Evolutionary conservation across 73 alveolate species (phyloP), one percentile per base, ranked within the genome.

Genomic region (Loxodes magnus): DNA sequence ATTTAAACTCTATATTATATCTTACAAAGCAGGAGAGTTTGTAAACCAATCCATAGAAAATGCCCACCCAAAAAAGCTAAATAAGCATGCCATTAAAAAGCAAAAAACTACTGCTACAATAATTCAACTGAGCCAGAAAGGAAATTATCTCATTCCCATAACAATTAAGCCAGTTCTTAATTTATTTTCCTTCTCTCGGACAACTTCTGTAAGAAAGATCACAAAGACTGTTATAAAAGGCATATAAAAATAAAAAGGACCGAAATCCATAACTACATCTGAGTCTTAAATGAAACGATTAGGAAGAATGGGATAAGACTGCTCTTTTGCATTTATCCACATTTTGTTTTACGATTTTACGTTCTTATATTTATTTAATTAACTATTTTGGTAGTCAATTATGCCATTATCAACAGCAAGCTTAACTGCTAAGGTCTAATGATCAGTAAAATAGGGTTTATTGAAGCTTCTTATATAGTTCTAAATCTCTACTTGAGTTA

Each of bases 61-160:
- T 10, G 27, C 9, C n/a, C 27, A 46, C 28, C 36, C 59, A 10
- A 41, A 46, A 24, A 46, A 24, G 7, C 22, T 46, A 14, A 46
- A 25, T 25, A 20, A 22, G 34, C 27, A 25, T 9, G 59, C 27
- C 9, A 41, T 10, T 24, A 46, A 12, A 10, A 46, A 46, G 27
- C 43, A 46, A 67, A 67, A 53, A 24, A 74, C n/a, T 25, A 74
- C 17, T 10, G 87, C 39, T 4, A 49, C 51, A n/a, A 66, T 35
- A 25, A 66, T 19, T 82, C 87, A 74, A 56, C 79, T 60, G 34
- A 74, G 10, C 87, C 87, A 74, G 48, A 74, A 74, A 2, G 82
- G 55, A 36, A 52, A 46, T 26, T 56, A 56, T 17, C 70, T 48
- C 26, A 74, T 50, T 16, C 87, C 87, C 14, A 74, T 74, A 37